Evolutionary conservation across 345 rosid species (phyloP).

Genomic region (Eutrema yunnanense): DNA sequence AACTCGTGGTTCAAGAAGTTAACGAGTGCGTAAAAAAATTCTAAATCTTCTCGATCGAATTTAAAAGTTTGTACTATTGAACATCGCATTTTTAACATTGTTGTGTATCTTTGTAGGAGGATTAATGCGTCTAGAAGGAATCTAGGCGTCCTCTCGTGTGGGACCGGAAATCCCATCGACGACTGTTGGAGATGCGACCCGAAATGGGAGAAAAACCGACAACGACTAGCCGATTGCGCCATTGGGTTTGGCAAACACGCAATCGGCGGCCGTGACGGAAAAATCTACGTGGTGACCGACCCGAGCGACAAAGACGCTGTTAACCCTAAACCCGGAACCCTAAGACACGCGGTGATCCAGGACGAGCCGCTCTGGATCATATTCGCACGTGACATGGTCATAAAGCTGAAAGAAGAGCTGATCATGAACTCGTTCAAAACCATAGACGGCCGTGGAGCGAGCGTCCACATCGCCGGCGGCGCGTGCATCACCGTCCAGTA

Average conservation of each 20-base stretch:
- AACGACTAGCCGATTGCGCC: constrained; percentile 51
- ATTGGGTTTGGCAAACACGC: constrained; percentile 69
- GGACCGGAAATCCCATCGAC: constrained; percentile 59
- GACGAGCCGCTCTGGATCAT: constrained; percentile 59
- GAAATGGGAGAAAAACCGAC: constrained; percentile 47
- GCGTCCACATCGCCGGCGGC: constrained; percentile 50
- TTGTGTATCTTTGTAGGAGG: constrained; percentile 28
- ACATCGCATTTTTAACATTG: constrained; percentile 3
- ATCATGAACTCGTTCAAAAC: constrained; percentile 61
- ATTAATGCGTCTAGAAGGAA: constrained; percentile 62
- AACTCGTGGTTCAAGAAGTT: constrained; percentile 46
- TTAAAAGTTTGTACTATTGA: neutral
- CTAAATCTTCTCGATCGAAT: neutral
- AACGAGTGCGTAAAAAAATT: constrained; percentile 31
- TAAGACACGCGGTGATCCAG: constrained; percentile 56
- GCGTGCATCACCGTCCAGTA: constrained; percentile 65
- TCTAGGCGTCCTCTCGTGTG: constrained; percentile 52
- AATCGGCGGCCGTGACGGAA: constrained; percentile 59
- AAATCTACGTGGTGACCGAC: constrained; percentile 49
- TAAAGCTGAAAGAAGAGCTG: constrained; percentile 48
- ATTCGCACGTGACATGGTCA: constrained; percentile 57
- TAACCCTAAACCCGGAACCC: constrained; percentile 58
- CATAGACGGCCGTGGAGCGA: constrained; percentile 56
- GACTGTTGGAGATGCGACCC: constrained; percentile 69
- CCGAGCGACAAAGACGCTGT: constrained; percentile 40